Base-by-base conservation (phyloP, 139 green algal species). In the Mesostigma viride region DNA sequence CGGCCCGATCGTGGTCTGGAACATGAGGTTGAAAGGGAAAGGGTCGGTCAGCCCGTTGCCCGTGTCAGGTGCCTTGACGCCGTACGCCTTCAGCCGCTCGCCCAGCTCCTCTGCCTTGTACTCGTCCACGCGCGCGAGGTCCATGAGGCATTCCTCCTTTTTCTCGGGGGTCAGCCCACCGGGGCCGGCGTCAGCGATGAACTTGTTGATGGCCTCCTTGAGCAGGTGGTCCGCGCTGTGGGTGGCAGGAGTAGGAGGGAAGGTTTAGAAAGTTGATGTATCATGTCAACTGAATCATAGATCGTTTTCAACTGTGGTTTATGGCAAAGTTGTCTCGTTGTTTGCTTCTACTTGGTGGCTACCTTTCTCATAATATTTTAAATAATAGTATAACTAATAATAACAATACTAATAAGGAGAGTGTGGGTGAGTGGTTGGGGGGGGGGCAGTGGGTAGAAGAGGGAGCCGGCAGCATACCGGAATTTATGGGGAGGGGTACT, bases 1-100 rank as follows among this genome's bases (percentile, higher is more conserved):
- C n/a, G 75, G 76, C 24, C 79, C 76, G 27, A 81, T 83, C 17
- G 58, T 30, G 33, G 76, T 84, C 59, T 83, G 81, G 75, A 99
- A 99, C 93, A 98, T 99, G 11, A 99, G 86, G 82, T 99, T 99
- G 87, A 99, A 99, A 47, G 91, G 83, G 81, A 94, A 97, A 35
- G 93, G 91, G 2, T 75, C 67, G 3, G 74, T 84, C 46, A 99
- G 84, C 58, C 88, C 89, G 78, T 98, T 97, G 35, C 83, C 83
- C 40, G 93, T 98, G 62, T 96, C 93, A 1, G 92, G 92, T 0
- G 91, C 80, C 59, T 89, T 91, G 31, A 95, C 83, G 47, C 72
- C 81, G 67, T 87, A 96, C 32, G 84, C 67, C 68, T 81, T 86
- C 48, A 98, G 79, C 31, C 82, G 81, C 1, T 53, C 78, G 31